These are phyloP conservation scores for Pseudogymnoascus sp. DNA, from an alignment of 2,329 filamentous ascomycete species.

Conservation along the genomic window DNA sequence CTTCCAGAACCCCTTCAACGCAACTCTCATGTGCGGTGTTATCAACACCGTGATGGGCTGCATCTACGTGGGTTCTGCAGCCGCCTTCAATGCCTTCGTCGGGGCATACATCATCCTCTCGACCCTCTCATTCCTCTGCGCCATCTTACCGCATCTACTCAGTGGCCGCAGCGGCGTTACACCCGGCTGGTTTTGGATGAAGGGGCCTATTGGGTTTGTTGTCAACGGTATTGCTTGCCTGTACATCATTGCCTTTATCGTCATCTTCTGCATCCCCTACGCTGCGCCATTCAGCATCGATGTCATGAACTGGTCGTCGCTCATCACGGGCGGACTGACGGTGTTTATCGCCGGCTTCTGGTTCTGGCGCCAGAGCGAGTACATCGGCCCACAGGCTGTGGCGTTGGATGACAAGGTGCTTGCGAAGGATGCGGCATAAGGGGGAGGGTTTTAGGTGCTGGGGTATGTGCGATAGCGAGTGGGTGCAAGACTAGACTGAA, in stretches of 20 bases:
- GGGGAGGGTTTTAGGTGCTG: background rate
- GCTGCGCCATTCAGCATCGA: conserved; percentile 33
- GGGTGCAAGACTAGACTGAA: background rate
- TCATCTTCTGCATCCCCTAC: conserved; percentile 52
- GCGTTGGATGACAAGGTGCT: conserved; percentile 8
- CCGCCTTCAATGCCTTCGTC: conserved; percentile 57
- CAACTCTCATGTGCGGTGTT: conserved; percentile 39
- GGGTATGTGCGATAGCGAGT: background rate
- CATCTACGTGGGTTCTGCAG: conserved; percentile 54
- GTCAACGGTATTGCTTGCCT: conserved; percentile 41
- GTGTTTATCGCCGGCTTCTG: conserved; percentile 28
- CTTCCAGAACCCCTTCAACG: conserved; percentile 42
- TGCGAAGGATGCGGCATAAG: conserved; percentile 5
- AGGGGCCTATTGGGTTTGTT: conserved; percentile 34
- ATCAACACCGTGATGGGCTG: conserved; percentile 46
- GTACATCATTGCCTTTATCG: conserved; percentile 49
- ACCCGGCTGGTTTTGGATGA: conserved; percentile 50
- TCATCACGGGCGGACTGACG: conserved; percentile 35
- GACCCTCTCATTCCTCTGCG: conserved; percentile 49
- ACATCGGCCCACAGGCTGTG: conserved; percentile 21
- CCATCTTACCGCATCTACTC: conserved; percentile 47
- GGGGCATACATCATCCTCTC: conserved; percentile 46
- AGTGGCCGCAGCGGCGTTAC: conserved; percentile 33
- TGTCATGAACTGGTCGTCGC: conserved; percentile 42
- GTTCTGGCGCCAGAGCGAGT: conserved; percentile 27